These are phyloP conservation scores for Camelina neglecta DNA, from an alignment of 345 rosid genomes.

Conservation along the genomic window DNA sequence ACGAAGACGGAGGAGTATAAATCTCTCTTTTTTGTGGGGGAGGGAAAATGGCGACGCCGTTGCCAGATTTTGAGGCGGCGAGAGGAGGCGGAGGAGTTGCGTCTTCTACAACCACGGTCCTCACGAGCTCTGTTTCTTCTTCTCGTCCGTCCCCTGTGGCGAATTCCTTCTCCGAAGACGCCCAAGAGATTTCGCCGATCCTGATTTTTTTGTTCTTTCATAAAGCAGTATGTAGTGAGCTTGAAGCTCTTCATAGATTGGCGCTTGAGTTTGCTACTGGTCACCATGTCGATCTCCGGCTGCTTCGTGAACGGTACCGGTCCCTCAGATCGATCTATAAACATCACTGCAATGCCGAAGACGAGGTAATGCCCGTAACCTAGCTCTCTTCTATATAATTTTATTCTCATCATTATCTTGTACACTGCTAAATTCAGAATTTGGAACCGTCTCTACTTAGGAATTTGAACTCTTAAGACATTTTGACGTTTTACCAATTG, in stretches of 20 bases:
- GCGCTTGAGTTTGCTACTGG: slow-evolving; percentile 79
- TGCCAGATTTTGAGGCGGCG: slow-evolving; percentile 63
- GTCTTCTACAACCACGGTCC: slow-evolving; percentile 43
- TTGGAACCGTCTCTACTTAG: neutral
- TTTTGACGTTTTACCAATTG: slow-evolving; percentile 6
- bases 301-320: slow-evolving; percentile 66
- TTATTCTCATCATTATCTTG: neutral
- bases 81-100: slow-evolving; percentile 42
- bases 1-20: slow-evolving; percentile 22
- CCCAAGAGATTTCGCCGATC: slow-evolving; percentile 72
- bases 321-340: slow-evolving; percentile 72
- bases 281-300: slow-evolving; percentile 55
- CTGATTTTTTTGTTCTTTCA: slow-evolving; percentile 78
- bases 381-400: slow-evolving; percentile 5
- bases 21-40: neutral
- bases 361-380: slow-evolving; percentile 60
- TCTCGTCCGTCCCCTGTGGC: slow-evolving; percentile 33
- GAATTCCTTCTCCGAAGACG: slow-evolving; percentile 44
- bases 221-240: slow-evolving; percentile 83
- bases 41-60: slow-evolving; percentile 76
- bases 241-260: slow-evolving; percentile 75
- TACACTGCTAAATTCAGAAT: slow-evolving; percentile 16
- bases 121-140: slow-evolving; percentile 45
- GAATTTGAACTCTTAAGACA: slow-evolving; percentile 13
- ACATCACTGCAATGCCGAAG: slow-evolving; percentile 89